Conservation (phyloP, 1,284 basidiomycete species). For the Inonotus obliquus region DNA sequence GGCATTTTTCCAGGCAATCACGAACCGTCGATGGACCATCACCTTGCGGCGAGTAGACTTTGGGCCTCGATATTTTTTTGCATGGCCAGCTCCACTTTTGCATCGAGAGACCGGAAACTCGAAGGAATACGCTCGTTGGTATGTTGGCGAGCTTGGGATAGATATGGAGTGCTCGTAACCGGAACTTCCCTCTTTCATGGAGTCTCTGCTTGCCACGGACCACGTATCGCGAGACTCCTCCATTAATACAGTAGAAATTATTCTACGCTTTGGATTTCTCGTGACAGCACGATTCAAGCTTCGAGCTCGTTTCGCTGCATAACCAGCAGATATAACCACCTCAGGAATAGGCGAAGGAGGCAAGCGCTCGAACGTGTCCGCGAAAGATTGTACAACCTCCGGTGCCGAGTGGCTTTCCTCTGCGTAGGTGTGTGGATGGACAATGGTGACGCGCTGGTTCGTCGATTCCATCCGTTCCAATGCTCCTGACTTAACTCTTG, state of each 20-base stretch:
- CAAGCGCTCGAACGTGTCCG: conserved; percentile 1
- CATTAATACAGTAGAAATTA: not conserved
- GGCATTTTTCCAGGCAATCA: conserved; percentile 13
- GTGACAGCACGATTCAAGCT: not conserved
- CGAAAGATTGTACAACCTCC: not conserved
- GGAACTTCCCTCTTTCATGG: not conserved
- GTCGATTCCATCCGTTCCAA: not conserved
- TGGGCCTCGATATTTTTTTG: not conserved
- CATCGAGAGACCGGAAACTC: not conserved
- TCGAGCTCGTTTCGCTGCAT: conserved; percentile 2
- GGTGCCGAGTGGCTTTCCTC: conserved; percentile 3
- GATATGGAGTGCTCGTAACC: not conserved
- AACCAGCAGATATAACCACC: conserved; percentile 13
- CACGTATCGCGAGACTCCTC: not conserved
- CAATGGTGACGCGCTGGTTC: not conserved
- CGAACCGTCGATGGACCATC: conserved; percentile 5
- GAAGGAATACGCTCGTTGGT: not conserved
- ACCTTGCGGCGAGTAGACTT: not conserved
- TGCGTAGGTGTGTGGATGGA: conserved; percentile 11
- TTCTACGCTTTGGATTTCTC: not conserved
- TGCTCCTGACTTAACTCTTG: too few relatives aligned
- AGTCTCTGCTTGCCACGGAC: not conserved
- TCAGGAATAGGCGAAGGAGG: conserved; percentile 1
- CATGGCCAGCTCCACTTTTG: not conserved
- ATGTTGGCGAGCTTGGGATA: not conserved